Base-by-base conservation (phyloP, 352 stramenopile species). In the Sclerospora graminicola region DNA sequence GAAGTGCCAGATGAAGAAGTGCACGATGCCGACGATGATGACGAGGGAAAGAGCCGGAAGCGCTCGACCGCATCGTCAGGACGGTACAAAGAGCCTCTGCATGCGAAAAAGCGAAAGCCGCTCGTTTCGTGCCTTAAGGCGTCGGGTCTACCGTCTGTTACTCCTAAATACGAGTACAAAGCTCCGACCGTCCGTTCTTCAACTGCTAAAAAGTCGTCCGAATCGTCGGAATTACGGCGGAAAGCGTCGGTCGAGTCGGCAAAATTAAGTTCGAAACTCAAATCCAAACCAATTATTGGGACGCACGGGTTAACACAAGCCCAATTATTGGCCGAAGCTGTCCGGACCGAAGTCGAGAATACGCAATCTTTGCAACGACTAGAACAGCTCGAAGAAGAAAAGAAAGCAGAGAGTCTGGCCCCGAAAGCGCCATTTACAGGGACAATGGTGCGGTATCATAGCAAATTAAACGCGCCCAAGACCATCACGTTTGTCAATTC, bases 401-500 rank as follows among this genome's bases (percentile, higher is more conserved):
- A 87, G 57, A 82, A 82, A 14, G 60, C 57, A 5, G 76, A 87
- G 55, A 76, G 52, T 35, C 58, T 65, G 9, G 61, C 70, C 7
- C 80, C 80, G 8, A 91, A 89, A 45, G 66, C 66, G 8, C 79
- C 76, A 41, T 79, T 73, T 51, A 83, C 69, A 10, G 74, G 72
- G n/a, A 51, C 66, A 7, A 78, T 84, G 50, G 66, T 91, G 29
- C 57, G 77, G 23, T 83, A 80, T 36, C 62, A 82, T 48, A 91
- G 80, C 36, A 64, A 63, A 10, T 45, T 88, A 1, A 70, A 66
- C 13, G 46, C 52, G 16, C 72, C 70, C 7, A 88, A 88, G 53
- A 84, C 70, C 14, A 87, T 91, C 49, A 91, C 76, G 40, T 91
- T 91, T 33, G 41, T 91, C 9, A 89, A 91, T 29, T 62, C 75